Percentiles rank a stretch among this genome's conserved stretches.
Evolutionary conservation across 192 early-diverging fungal species (phyloP).

Genomic region (Backusella australiensis): DNA sequence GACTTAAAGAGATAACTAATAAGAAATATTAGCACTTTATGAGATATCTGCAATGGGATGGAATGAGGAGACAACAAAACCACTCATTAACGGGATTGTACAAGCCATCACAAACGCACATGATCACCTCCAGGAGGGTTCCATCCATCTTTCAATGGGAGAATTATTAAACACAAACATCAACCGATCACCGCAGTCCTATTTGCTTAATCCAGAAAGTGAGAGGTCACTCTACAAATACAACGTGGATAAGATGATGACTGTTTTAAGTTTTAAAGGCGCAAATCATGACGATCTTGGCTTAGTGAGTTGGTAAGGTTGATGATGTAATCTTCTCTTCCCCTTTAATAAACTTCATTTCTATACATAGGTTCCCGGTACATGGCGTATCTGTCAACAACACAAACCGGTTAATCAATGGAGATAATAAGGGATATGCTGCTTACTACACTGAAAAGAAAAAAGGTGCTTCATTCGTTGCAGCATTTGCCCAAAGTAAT

Average conservation of each 20-base stretch:
- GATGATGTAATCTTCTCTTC: neutral
- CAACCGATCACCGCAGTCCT: slow-evolving; percentile 29
- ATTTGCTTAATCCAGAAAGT: slow-evolving; percentile 28
- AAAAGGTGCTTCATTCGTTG: slow-evolving; percentile 22
- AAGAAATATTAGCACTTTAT: slow-evolving; percentile 22
- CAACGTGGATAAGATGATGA: slow-evolving; percentile 35
- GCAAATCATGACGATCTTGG: slow-evolving; percentile 19
- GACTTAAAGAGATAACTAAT: neutral
- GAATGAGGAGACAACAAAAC: slow-evolving; percentile 25
- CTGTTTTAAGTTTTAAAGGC: slow-evolving; percentile 21
- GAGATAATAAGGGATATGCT: slow-evolving; percentile 38
- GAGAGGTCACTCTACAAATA: slow-evolving; percentile 25
- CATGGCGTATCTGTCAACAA: slow-evolving; percentile 33
- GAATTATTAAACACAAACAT: slow-evolving; percentile 31
- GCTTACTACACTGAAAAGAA: slow-evolving; percentile 24
- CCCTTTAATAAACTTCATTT: neutral
- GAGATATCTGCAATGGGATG: slow-evolving; percentile 27
- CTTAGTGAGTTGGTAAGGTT: slow-evolving; percentile 25
- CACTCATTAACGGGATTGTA: slow-evolving; percentile 26
- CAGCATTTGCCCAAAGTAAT: slow-evolving; percentile 34
- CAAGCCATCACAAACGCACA: slow-evolving; percentile 30
- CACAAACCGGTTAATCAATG: slow-evolving; percentile 29
- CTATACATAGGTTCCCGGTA: slow-evolving; percentile 27
- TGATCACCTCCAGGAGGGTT: slow-evolving; percentile 18
- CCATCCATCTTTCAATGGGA: slow-evolving; percentile 9